Evolutionary conservation across 192 early-diverging fungal species (phyloP).

Genomic region (Coemansia sp.): DNA sequence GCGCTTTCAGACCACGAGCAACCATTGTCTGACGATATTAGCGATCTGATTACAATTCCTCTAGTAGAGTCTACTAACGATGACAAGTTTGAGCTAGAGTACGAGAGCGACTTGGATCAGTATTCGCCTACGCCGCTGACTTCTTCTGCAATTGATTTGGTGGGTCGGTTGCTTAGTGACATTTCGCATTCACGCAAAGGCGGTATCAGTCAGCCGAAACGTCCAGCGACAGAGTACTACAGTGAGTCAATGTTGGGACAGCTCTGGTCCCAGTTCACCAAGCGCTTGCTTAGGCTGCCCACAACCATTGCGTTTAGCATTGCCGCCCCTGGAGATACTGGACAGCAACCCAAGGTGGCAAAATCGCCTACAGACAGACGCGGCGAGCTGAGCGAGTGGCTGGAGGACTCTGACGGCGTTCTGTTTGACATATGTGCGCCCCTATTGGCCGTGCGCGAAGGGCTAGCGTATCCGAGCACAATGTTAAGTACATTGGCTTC

Average conservation of each 20-base stretch:
- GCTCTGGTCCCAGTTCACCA: constrained; percentile 29
- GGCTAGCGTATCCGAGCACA: constrained; percentile 5
- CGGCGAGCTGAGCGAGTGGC: constrained; percentile 9
- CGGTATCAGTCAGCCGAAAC: neutral
- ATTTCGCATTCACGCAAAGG: constrained; percentile 11
- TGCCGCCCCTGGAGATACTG: neutral
- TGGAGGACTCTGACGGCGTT: constrained; percentile 19
- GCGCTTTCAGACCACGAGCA: neutral
- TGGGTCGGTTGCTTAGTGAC: constrained; percentile 28
- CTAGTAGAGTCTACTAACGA: neutral
- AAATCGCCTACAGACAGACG: neutral
- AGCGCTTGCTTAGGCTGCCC: constrained; percentile 21
- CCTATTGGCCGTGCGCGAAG: constrained; percentile 19
- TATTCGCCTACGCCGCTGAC: neutral
- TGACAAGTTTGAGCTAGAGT: constrained; percentile 1
- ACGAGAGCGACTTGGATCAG: neutral
- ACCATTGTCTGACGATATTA: neutral
- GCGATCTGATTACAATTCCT: constrained; percentile 12
- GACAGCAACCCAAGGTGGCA: neutral
- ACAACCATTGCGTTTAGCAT: constrained; percentile 12
- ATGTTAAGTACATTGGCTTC: constrained; percentile 26
- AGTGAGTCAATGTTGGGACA: constrained; percentile 11
- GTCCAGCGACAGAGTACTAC: constrained; percentile 18
- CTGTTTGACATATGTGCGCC: constrained; percentile 22
- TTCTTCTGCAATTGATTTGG: neutral